Percentiles rank a stretch among this genome's conserved stretches.
These are phyloP conservation scores for Pontederia paniculata DNA, from an alignment of 176 grass and related monocot genomes.

Conservation along the genomic window DNA sequence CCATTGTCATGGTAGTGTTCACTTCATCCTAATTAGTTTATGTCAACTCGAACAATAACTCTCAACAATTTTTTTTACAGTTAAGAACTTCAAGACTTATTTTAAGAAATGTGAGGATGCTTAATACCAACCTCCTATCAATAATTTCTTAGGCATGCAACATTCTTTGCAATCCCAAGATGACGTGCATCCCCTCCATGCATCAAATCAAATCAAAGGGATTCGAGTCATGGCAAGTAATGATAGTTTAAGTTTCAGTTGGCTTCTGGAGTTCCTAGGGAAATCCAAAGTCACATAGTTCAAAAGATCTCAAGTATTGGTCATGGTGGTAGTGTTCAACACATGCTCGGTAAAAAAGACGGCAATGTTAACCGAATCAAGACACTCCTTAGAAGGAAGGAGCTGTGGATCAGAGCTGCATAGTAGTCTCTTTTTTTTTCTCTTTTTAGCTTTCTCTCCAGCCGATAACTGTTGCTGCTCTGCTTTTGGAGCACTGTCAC, in stretches of 20 bases:
- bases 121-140: too few relatives aligned
- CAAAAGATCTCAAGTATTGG: conserved; percentile 4
- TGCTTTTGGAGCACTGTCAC: too few relatives aligned
- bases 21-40: too few relatives aligned
- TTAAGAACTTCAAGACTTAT: too few relatives aligned
- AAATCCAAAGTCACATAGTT: conserved; percentile 9
- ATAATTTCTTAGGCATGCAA: too few relatives aligned
- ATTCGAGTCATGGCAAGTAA: too few relatives aligned
- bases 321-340: background rate
- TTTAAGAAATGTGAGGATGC: too few relatives aligned
- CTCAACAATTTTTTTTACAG: too few relatives aligned
- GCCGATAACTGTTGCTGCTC: too few relatives aligned
- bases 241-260: background rate
- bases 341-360: conserved; percentile 33
- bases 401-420: background rate
- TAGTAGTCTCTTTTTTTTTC: background rate
- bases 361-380: background rate
- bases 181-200: conserved; percentile 1
- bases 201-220: conserved; percentile 15
- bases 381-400: background rate
- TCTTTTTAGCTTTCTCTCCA: too few relatives aligned
- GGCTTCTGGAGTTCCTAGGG: conserved; percentile 5
- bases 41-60: too few relatives aligned
- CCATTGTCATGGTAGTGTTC: too few relatives aligned
- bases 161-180: conserved; percentile 18